Evolutionary conservation across 2,329 filamentous ascomycete genomes (phyloP), one percentile per base, ranked within the genome.

Genomic region (Hypocrella siamensis): DNA sequence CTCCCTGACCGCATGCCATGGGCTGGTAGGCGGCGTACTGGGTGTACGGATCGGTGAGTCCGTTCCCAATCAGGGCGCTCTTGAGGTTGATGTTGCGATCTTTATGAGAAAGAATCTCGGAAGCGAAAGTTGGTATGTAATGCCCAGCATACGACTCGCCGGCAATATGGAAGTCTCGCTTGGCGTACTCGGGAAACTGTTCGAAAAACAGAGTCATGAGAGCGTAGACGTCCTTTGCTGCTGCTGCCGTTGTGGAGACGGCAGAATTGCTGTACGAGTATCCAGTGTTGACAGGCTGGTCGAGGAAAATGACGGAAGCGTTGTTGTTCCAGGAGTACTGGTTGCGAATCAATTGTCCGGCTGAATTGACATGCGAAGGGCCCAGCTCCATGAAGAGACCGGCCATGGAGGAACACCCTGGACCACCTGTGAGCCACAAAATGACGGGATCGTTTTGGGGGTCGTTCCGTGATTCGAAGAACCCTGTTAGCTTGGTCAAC

Each of bases 121-220:
- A 75, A 31, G 84, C 77, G 46, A 93, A 92, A 42, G 88, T 81
- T 27, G 86, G 86, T 42, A 93, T 93, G 62, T 93, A 93, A 62
- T 93, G 86, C 21, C 86, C 86, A 42, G 82, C 85, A 51, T 93
- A 93, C 3, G 83, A 93, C 63, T 94, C 86, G 54, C 86, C 86
- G 40, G 85, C 78, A 58, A 94, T 93, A 67, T 96, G 88, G 75
- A 98, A 96, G 60, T 88, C 79, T 59, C 94, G 88, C 53, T 76
- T 69, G 30, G 83, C 72, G 53, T 96, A 96, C 60, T 96, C 72
- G 35, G 90, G 88, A 70, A 96, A 96, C 56, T 94, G 81, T 63
- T 93, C 79, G 72, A 96, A 96, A 74, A 98, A 98, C 44, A 96
- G 79, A 26, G 86, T 90, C 42, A 98, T 67, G 40, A 96, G 79